phyloP scores from a whole-genome alignment of 805 yeast genomes.

The Candida andamanensis region DNA sequence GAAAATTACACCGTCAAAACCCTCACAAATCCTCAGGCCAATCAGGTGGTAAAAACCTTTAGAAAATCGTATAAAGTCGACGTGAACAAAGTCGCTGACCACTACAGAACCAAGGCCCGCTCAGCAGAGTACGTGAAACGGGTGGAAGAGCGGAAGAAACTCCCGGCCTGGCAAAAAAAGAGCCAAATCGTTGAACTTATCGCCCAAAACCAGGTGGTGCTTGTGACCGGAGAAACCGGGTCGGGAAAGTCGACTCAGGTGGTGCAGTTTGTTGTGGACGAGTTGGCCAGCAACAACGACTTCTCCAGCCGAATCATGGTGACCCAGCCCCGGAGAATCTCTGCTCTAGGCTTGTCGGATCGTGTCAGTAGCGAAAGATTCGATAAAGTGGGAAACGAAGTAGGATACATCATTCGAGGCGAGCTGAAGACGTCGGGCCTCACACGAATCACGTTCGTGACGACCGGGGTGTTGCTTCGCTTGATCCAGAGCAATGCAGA shows the following conservation, averaged over 20 bases:
- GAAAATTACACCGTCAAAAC: constrained; percentile 4
- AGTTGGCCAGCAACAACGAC: constrained; percentile 44
- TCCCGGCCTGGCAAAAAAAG: constrained; percentile 84
- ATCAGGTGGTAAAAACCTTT: constrained; percentile 1
- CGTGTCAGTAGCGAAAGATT: constrained; percentile 84
- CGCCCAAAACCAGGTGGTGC: constrained; percentile 54
- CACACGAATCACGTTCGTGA: constrained; percentile 81
- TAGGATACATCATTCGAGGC: constrained; percentile 89
- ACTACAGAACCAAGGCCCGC: constrained; percentile 20
- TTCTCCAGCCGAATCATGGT: constrained; percentile 64
- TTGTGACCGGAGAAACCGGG: constrained; percentile 96
- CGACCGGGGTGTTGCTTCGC: constrained; percentile 87
- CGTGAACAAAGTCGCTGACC: constrained; percentile 13
- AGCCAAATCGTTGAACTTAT: constrained; percentile 53
- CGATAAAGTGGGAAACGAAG: constrained; percentile 60
- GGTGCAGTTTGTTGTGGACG: constrained; percentile 82
- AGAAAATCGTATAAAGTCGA: constrained; percentile 4
- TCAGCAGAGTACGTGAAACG: constrained; percentile 28
- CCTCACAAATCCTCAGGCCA: neutral
- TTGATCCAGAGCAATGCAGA: constrained; percentile 58
- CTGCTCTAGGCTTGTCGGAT: constrained; percentile 91
- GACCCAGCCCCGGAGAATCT: constrained; percentile 94
- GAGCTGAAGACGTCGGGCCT: constrained; percentile 58
- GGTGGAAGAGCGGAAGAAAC: constrained; percentile 40
- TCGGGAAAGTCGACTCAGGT: constrained; percentile 96